These are phyloP conservation scores for Xylaria grammica DNA, from an alignment of 495 filamentous ascomycete genomes.

Conservation along the genomic window DNA sequence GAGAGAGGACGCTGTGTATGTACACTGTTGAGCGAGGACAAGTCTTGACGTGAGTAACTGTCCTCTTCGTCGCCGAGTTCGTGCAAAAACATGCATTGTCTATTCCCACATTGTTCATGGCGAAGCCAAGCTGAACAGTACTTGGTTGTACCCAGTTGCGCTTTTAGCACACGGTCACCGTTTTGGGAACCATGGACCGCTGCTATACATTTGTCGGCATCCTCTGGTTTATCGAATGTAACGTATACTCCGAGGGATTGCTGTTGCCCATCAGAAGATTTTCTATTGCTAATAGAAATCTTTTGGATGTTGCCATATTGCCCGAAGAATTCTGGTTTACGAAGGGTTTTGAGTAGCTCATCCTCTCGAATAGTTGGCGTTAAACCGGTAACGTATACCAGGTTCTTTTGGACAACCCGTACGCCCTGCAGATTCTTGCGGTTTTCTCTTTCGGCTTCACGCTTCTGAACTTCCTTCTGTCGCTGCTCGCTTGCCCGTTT, in stretches of 20 bases:
- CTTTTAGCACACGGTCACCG: constrained; percentile 82
- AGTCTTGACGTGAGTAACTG: constrained; percentile 91
- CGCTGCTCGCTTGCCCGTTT: constrained; percentile 82
- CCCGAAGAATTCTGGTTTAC: constrained; percentile 90
- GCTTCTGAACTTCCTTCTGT: constrained; percentile 93
- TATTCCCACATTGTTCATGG: constrained; percentile 89
- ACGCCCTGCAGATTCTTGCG: constrained; percentile 94
- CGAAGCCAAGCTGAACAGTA: constrained; percentile 98
- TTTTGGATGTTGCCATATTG: constrained; percentile 99
- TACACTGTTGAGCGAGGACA: constrained; percentile 93
- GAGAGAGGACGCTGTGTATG: constrained; percentile 72
- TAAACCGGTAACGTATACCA: constrained; percentile 96
- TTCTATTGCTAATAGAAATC: constrained; percentile 96
- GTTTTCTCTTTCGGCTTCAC: constrained; percentile 92
- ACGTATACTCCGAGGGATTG: constrained; percentile 96
- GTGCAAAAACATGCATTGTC: constrained; percentile 96
- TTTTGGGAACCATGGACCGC: constrained; percentile 93
- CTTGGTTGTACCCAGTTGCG: constrained; percentile 97
- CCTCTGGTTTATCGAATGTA: constrained; percentile 85
- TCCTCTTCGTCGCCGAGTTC: constrained; percentile 97
- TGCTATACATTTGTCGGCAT: constrained; percentile 85
- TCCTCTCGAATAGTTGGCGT: constrained; percentile 91
- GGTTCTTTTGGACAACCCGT: constrained; percentile 95
- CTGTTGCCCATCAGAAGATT: constrained; percentile 68
- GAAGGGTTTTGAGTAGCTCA: constrained; percentile 83